Base-by-base conservation (phyloP, 2,329 filamentous ascomycete species). In the Epichloe hybrida region DNA sequence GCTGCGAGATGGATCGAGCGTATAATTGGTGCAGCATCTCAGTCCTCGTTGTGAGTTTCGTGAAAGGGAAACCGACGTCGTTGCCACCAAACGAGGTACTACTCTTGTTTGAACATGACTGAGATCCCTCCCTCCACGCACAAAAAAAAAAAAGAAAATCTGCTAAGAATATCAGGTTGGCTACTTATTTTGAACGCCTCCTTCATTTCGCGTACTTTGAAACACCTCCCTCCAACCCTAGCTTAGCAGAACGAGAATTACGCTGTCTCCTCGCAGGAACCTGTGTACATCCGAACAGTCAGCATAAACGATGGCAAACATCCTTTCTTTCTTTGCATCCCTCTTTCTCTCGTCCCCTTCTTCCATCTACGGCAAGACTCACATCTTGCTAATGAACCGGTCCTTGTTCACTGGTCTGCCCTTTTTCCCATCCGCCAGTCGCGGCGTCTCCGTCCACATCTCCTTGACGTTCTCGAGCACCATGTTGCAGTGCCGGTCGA, bases 401-500 rank as follows among this genome's bases (percentile, higher is more conserved):
- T 98, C 93, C 80, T 97, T 96, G 74, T 98, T 98, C 55, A 97
- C 88, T 43, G 86, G 82, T 62, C 85, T 76, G 51, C 90, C 90
- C 72, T 89, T 90, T 75, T 91, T 93, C 58, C 91, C 91, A 57
- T 83, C 84, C 21, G 86, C 82, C 63, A 87, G 77, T 54, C 82
- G 75, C 46, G 91, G 89, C 51, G 86, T 93, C 73, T 98, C 93
- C 9, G 90, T 96, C 93, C 93, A 98, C 91, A 98, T 97, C 73
- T 98, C 93, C 77, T 72, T 71, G 43, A 94, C 89, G 60, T 95
- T 95, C 75, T 95, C 89, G 46, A 96, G 75, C 3, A 95, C 87
- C 93, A 98, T 97, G 73, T 98, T 98, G 80, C 90, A 97, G 72
- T 98, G 93, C 54, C 93, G 80, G 71, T 98, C 93, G 67, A 98